A percentile compares a stretch with the other conserved stretches of the same genome.
Conservation (phyloP, 495 filamentous ascomycete species). For the Aspergillus taichungensis region DNA sequence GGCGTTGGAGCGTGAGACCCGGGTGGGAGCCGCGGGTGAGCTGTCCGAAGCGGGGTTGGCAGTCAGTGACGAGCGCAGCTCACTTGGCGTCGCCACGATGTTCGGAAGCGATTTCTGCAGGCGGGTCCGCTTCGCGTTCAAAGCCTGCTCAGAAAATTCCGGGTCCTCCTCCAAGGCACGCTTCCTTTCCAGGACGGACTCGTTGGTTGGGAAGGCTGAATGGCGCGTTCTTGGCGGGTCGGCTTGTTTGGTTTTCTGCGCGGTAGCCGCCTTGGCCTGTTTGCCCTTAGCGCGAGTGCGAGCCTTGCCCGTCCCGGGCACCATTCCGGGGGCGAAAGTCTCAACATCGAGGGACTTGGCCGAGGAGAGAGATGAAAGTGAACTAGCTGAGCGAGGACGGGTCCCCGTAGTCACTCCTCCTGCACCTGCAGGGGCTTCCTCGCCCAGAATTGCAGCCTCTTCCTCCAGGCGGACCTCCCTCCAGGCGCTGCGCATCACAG, state of each 20-base stretch:
- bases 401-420: background rate
- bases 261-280: slow-evolving; percentile 14
- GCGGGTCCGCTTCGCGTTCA: slow-evolving; percentile 23
- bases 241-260: slow-evolving; percentile 13
- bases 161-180: slow-evolving; percentile 22
- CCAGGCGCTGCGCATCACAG: slow-evolving; percentile 16
- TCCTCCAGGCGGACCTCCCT: slow-evolving; percentile 11
- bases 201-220: slow-evolving; percentile 9
- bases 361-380: slow-evolving; percentile 37
- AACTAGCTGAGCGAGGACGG: slow-evolving; percentile 32
- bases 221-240: slow-evolving; percentile 1
- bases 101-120: slow-evolving; percentile 16
- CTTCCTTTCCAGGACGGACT: slow-evolving; percentile 15
- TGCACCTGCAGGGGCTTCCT: slow-evolving; percentile 1
- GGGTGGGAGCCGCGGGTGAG: slow-evolving; percentile 6
- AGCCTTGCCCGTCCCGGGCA: slow-evolving; percentile 6
- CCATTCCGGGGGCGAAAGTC: slow-evolving; percentile 12
- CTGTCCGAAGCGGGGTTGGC: slow-evolving; percentile 8
- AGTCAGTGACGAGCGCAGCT: slow-evolving; percentile 16
- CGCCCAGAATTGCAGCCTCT: background rate
- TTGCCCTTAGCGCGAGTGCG: slow-evolving; percentile 23
- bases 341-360: slow-evolving; percentile 27
- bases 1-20: background rate
- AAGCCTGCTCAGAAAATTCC: slow-evolving; percentile 12
- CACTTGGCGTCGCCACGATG: slow-evolving; percentile 15